Conservation (phyloP, 352 stramenopile species). For the Phytophthora podocarpi region DNA sequence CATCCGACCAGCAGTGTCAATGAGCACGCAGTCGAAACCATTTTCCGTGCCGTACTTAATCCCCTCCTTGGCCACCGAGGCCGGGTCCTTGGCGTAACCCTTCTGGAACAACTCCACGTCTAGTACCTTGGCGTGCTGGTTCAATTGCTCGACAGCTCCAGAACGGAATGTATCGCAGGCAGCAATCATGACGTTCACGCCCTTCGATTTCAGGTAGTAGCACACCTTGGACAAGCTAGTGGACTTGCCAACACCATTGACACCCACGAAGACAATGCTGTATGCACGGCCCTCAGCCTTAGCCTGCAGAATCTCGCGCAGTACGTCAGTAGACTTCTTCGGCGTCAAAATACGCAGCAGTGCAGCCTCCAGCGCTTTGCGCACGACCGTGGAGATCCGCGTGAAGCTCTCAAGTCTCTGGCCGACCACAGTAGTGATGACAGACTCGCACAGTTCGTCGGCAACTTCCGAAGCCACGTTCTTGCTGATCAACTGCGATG, state of each 20-base stretch:
- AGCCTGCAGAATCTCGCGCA: slow-evolving; percentile 93
- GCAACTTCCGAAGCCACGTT: slow-evolving; percentile 98
- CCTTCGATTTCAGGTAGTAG: slow-evolving; percentile 99
- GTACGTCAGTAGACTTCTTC: slow-evolving; percentile 95
- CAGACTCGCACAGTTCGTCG: slow-evolving; percentile 94
- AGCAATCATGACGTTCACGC: slow-evolving; percentile 95
- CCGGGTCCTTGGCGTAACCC: slow-evolving; percentile 97
- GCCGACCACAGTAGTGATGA: slow-evolving; percentile 93
- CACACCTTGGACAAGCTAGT: slow-evolving; percentile 98
- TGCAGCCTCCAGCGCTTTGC: slow-evolving; percentile 94
- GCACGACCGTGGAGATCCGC: slow-evolving; percentile 90
- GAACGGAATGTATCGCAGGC: slow-evolving; percentile 99
- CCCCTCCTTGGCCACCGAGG: slow-evolving; percentile 93
- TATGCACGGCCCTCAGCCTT: slow-evolving; percentile 92
- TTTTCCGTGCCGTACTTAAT: slow-evolving; percentile 95
- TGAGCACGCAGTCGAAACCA: slow-evolving; percentile 96
- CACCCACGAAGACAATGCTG: slow-evolving; percentile 98
- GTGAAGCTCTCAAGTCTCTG: slow-evolving; percentile 96
- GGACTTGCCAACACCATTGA: slow-evolving; percentile 99
- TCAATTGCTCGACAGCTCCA: slow-evolving; percentile 98
- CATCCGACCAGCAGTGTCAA: slow-evolving; percentile 99
- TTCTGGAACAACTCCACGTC: slow-evolving; percentile 96
- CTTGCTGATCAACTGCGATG: slow-evolving; percentile 92
- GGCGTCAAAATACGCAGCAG: slow-evolving; percentile 96
- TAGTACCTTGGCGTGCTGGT: slow-evolving; percentile 96